phyloP scores from a whole-genome alignment of 768 basidiomycete genomes.

The Gautieria morchelliformis region DNA sequence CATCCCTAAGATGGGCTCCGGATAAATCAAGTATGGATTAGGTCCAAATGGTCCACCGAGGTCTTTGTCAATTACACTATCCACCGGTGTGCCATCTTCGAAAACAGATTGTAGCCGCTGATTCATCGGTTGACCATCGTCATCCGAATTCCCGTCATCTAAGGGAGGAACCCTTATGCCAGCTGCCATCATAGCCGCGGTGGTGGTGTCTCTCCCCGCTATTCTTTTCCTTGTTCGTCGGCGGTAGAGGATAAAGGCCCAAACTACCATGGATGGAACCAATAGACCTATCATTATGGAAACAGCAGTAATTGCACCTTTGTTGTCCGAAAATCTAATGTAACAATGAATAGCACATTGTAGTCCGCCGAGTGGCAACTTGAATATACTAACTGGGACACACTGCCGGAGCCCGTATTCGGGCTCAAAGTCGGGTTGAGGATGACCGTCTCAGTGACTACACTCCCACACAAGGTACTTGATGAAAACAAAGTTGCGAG shows the following conservation, averaged over 20 bases:
- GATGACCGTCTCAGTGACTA: constrained; percentile 52
- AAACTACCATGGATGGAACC: constrained; percentile 54
- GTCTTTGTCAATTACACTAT: neutral
- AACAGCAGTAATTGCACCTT: constrained; percentile 85
- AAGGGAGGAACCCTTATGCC: constrained; percentile 54
- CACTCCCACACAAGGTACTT: constrained; percentile 42
- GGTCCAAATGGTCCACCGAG: neutral
- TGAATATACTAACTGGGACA: constrained; percentile 39
- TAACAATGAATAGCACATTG: neutral
- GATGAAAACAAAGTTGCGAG: constrained; percentile 50
- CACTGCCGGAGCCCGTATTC: constrained; percentile 29
- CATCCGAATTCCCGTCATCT: constrained; percentile 50
- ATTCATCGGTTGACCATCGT: constrained; percentile 15
- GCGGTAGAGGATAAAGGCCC: constrained; percentile 61
- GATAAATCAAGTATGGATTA: neutral
- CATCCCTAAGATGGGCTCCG: neutral
- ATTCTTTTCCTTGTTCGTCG: constrained; percentile 50
- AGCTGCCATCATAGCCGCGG: constrained; percentile 64
- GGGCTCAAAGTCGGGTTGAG: constrained; percentile 65
- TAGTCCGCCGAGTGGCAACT: neutral
- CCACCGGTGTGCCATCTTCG: constrained; percentile 2
- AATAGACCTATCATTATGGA: constrained; percentile 87
- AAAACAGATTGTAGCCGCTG: constrained; percentile 13
- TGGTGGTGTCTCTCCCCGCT: constrained; percentile 59
- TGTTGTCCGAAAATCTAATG: constrained; percentile 74